Evolutionary conservation across 2,329 filamentous ascomycete species (phyloP).

Genomic region (Trichoderma arundinaceum): DNA sequence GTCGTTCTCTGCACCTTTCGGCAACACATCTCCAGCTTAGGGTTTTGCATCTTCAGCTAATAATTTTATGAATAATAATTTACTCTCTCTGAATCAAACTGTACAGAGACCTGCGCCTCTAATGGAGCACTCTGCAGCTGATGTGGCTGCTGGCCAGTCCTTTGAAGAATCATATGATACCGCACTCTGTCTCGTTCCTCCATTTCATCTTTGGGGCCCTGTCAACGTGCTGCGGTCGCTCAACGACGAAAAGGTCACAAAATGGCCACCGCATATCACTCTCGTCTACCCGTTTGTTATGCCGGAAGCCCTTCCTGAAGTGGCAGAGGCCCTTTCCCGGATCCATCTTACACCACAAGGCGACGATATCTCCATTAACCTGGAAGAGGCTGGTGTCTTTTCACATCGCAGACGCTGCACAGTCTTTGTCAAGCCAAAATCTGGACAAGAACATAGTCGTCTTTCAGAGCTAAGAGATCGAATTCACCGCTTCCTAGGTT

Average conservation of each 20-base stretch:
- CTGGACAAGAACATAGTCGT: slow-evolving; percentile 28
- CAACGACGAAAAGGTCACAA: slow-evolving; percentile 65
- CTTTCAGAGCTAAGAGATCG: slow-evolving; percentile 45
- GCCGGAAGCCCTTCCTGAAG: slow-evolving; percentile 52
- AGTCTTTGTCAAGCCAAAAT: slow-evolving; percentile 49
- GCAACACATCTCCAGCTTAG: background rate
- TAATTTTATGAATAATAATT: background rate
- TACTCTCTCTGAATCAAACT: too few relatives aligned
- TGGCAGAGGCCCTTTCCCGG: slow-evolving; percentile 43
- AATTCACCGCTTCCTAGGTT: slow-evolving; percentile 48
- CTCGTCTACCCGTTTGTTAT: slow-evolving; percentile 69
- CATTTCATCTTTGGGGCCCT: slow-evolving; percentile 52
- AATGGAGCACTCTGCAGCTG: background rate
- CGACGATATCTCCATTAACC: slow-evolving; percentile 37
- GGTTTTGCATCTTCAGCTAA: background rate
- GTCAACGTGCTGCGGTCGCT: slow-evolving; percentile 62
- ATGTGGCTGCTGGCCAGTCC: background rate
- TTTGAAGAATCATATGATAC: slow-evolving; percentile 54
- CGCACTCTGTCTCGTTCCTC: slow-evolving; percentile 65
- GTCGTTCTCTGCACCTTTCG: background rate
- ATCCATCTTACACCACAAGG: slow-evolving; percentile 30
- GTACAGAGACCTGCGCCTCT: background rate
- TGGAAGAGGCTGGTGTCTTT: slow-evolving; percentile 56
- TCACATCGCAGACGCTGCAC: slow-evolving; percentile 53
- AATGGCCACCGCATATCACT: slow-evolving; percentile 72